These are phyloP conservation scores for Neurospora sp. DNA, from an alignment of 495 filamentous ascomycete species.

Conservation along the genomic window DNA sequence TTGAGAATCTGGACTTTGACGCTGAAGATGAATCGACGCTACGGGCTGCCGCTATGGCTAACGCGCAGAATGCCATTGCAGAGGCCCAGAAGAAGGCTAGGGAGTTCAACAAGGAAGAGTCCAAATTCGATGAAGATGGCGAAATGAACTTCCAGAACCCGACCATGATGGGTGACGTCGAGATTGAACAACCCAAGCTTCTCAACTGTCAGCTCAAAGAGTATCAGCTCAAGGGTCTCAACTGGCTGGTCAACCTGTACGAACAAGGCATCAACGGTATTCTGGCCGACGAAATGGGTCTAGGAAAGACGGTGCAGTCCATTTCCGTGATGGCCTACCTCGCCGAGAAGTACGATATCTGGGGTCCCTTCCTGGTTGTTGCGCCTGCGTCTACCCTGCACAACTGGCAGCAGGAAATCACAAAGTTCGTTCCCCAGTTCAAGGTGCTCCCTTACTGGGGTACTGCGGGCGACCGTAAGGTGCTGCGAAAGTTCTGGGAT, in stretches of 20 bases:
- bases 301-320: constrained; percentile 96
- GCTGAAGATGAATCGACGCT: constrained; percentile 81
- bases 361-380: constrained; percentile 96
- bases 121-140: constrained; percentile 64
- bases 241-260: constrained; percentile 98
- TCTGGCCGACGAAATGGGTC: constrained; percentile 97
- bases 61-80: constrained; percentile 92
- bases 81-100: constrained; percentile 89
- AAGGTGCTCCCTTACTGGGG: constrained; percentile 98
- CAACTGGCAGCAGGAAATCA: constrained; percentile 99
- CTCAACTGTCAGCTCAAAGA: constrained; percentile 91
- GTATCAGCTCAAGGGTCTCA: constrained; percentile 96
- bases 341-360: constrained; percentile 92
- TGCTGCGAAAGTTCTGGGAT: constrained; percentile 97
- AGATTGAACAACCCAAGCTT: constrained; percentile 90
- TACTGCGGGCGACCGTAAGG: constrained; percentile 85
- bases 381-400: constrained; percentile 93
- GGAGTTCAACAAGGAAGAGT: constrained; percentile 69
- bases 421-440: constrained; percentile 82
- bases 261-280: constrained; percentile 99
- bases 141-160: constrained; percentile 99
- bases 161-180: constrained; percentile 82
- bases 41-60: constrained; percentile 77
- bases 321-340: constrained; percentile 99
- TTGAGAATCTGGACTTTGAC: constrained; percentile 93